Evolutionary conservation across 257 asterid genomes (phyloP).

Genomic region (Solanum microdontum): DNA sequence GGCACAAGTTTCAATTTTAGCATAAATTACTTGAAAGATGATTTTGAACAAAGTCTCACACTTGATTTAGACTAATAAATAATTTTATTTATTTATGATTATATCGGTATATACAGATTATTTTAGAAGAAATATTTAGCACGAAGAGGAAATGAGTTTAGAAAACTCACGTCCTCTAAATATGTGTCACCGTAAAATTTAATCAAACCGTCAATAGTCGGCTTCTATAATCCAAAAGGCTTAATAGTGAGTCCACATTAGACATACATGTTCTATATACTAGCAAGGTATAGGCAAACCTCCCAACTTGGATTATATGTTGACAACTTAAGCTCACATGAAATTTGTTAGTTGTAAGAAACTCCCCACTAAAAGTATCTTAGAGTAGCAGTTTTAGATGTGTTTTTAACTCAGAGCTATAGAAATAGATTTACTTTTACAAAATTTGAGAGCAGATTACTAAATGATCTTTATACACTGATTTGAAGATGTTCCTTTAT

Average conservation of each 20-base stretch:
- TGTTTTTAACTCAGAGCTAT: neutral
- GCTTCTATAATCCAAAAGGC: neutral
- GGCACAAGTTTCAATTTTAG: neutral
- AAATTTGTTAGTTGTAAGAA: neutral
- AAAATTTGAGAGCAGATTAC: neutral
- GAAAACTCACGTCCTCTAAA: neutral
- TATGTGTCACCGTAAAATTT: neutral
- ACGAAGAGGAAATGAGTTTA: neutral
- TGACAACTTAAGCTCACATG: neutral
- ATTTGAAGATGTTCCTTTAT: neutral
- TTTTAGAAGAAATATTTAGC: neutral
- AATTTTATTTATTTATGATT: neutral
- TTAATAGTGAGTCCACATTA: neutral
- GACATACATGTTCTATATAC: neutral
- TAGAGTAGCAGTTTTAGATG: neutral
- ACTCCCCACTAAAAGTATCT: neutral
- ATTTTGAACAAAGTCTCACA: neutral
- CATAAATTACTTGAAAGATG: neutral
- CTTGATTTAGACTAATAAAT: too few relatives aligned
- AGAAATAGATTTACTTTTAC: too few relatives aligned
- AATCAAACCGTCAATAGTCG: neutral
- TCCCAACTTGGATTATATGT: neutral
- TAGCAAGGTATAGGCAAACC: neutral
- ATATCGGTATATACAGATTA: neutral
- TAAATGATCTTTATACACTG: neutral